phyloP scores from a whole-genome alignment of 441 rosid species.

The Croton setiger region DNA sequence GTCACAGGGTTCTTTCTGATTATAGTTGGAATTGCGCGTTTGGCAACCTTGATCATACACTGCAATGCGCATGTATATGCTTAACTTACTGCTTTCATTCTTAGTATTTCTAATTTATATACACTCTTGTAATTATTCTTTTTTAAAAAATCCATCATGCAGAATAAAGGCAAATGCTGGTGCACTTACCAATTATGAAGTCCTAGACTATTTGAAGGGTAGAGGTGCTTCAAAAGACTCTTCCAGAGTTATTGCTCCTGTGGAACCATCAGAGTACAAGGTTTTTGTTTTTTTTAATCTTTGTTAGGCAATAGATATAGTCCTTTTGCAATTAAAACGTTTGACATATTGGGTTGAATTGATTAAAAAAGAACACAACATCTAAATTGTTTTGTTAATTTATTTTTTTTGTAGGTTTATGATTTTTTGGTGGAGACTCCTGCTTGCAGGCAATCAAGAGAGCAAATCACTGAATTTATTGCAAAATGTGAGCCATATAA shows the following conservation, averaged over 20 bases:
- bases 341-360: not conserved
- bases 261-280: slow-evolving; percentile 66
- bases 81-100: not conserved
- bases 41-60: too few relatives aligned
- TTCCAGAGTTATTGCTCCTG: slow-evolving; percentile 57
- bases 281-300: slow-evolving; percentile 27
- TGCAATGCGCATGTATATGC: slow-evolving; percentile 17
- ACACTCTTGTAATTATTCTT: not conserved
- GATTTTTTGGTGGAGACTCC: slow-evolving; percentile 59
- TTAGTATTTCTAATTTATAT: not conserved
- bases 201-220: slow-evolving; percentile 55
- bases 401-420: slow-evolving; percentile 50
- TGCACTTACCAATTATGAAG: slow-evolving; percentile 70
- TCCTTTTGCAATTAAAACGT: not conserved
- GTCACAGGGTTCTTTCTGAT: too few relatives aligned
- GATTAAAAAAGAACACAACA: not conserved
- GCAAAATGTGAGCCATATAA: slow-evolving; percentile 51
- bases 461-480: slow-evolving; percentile 40
- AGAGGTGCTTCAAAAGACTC: slow-evolving; percentile 75
- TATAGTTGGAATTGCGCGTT: too few relatives aligned
- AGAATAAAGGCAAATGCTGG: slow-evolving; percentile 72
- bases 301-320: not conserved
- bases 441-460: slow-evolving; percentile 61
- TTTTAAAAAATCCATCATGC: slow-evolving; percentile 19
- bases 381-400: not conserved